Base-by-base conservation (phyloP, 208 protist genomes). In the Entamoeba histolytica region DNA sequence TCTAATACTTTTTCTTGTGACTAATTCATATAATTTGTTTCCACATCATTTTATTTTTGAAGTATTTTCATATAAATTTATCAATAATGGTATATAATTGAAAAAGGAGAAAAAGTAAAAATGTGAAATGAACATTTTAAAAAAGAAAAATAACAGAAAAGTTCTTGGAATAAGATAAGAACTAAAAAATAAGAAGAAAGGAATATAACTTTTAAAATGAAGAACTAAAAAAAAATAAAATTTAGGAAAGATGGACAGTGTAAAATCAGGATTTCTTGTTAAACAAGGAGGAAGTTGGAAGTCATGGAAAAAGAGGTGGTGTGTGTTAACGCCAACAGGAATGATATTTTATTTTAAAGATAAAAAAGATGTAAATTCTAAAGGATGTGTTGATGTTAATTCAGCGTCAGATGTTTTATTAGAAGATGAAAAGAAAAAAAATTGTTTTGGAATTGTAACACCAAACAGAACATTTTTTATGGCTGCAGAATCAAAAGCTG, bases 231-330 rank as follows among this genome's bases (percentile, higher is more conserved):
- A 39, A 87, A 87, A 12, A 3, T 35, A 28, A 87, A 87, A 87
- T 87, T 35, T 47, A 0, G 4, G 44, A 47, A 47, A 8, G 31
- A 87, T 87, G 61, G 61, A 87, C 31, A 87, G 31, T 87, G 61
- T 87, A 10, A 87, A 35, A 35, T 28, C 61, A 44, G 91, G 91
- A 92, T 92, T 14, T 14, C 47, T 92, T 28, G 47, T 92, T 19
- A 92, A 92, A 49, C 91, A 92, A 92, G 91, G 91, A n/a, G 91
- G 91, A 47, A 92, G 91, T 92, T 51, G 35, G 35, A 92, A 92
- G 91, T 35, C 39, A 44, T 92, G 91, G 91, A 92, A 92, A 49
- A 92, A 92, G 31, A 44, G 91, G 5, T 49, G 47, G 35, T 92
- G 91, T 49, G 91, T 92, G 1, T 51, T 92, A 47, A 92, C 35